These are phyloP conservation scores for Phytophthora hibernalis DNA, from an alignment of 352 stramenopile genomes.

Conservation along the genomic window DNA sequence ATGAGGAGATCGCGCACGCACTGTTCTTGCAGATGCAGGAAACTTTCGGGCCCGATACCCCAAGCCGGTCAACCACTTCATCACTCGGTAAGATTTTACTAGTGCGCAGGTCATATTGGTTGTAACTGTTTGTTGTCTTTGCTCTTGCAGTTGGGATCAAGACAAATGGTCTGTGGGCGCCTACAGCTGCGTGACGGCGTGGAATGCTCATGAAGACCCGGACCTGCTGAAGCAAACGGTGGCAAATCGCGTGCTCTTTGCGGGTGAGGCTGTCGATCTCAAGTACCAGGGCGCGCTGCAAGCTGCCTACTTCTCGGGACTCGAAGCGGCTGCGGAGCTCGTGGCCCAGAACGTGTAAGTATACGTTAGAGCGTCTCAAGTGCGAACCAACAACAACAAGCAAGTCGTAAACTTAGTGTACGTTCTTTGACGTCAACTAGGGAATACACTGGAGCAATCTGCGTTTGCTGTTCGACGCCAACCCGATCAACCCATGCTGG, in stretches of 20 bases:
- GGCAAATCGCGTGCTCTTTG: slow-evolving; percentile 62
- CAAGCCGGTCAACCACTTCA: slow-evolving; percentile 51
- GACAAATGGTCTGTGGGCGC: slow-evolving; percentile 64
- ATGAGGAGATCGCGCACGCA: slow-evolving; percentile 55
- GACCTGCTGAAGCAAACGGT: slow-evolving; percentile 59
- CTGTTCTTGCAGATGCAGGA: slow-evolving; percentile 60
- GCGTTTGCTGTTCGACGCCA: neutral
- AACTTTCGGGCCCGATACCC: slow-evolving; percentile 49
- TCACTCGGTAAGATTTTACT: slow-evolving; percentile 61
- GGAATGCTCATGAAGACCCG: slow-evolving; percentile 64
- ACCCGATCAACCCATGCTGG: slow-evolving; percentile 2
- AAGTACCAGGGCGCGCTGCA: slow-evolving; percentile 79
- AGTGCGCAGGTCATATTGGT: slow-evolving; percentile 47
- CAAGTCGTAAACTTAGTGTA: neutral
- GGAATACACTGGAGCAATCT: neutral
- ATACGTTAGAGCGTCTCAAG: slow-evolving; percentile 2
- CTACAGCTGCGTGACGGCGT: slow-evolving; percentile 72
- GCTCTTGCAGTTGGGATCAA: slow-evolving; percentile 62
- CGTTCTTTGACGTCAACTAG: too few species aligned
- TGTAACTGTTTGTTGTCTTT: slow-evolving; percentile 15
- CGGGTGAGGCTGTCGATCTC: slow-evolving; percentile 72
- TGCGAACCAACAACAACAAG: neutral
- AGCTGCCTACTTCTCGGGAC: slow-evolving; percentile 68
- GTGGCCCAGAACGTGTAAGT: slow-evolving; percentile 23
- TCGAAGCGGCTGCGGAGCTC: slow-evolving; percentile 36